phyloP scores from a whole-genome alignment of 2,329 filamentous ascomycete genomes.

The Apiospora hydei region DNA sequence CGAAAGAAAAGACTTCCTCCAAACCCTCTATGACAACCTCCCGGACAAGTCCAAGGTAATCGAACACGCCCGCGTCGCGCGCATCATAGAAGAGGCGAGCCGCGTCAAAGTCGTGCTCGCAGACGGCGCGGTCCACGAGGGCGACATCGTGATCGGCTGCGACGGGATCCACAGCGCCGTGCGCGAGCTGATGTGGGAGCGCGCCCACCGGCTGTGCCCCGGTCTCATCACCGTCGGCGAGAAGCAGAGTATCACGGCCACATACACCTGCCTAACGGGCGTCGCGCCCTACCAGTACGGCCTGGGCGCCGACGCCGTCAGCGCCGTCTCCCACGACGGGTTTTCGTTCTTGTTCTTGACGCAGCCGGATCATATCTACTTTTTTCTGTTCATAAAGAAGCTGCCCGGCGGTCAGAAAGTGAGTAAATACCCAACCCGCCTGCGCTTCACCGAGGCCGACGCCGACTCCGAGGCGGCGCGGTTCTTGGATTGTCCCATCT shows the following conservation, averaged over 20 bases:
- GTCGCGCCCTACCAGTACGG: not conserved
- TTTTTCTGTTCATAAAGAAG: slow-evolving; percentile 31
- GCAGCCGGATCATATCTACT: slow-evolving; percentile 32
- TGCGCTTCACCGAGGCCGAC: slow-evolving; percentile 43
- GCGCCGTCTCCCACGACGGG: not conserved
- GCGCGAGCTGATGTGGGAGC: slow-evolving; percentile 7
- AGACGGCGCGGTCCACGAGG: not conserved
- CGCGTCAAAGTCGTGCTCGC: not conserved
- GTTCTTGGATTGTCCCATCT: slow-evolving; percentile 38
- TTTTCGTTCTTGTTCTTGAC: slow-evolving; percentile 12
- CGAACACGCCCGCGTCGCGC: not conserved
- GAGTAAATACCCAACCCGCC: not conserved
- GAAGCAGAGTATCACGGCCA: slow-evolving; percentile 25
- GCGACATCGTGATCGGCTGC: slow-evolving; percentile 9
- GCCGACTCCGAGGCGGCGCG: slow-evolving; percentile 37
- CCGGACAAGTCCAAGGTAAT: slow-evolving; percentile 5
- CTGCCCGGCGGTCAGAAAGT: slow-evolving; percentile 38
- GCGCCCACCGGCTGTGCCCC: slow-evolving; percentile 26
- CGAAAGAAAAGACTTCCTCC: not conserved
- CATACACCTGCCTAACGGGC: not conserved
- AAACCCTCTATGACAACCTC: not conserved
- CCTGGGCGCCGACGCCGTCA: not conserved
- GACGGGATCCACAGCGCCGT: slow-evolving; percentile 12
- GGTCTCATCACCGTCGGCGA: slow-evolving; percentile 32
- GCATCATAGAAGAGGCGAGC: not conserved